These are phyloP conservation scores for Phytophthora hybrid DNA, from an alignment of 352 stramenopile species.

Conservation along the genomic window DNA sequence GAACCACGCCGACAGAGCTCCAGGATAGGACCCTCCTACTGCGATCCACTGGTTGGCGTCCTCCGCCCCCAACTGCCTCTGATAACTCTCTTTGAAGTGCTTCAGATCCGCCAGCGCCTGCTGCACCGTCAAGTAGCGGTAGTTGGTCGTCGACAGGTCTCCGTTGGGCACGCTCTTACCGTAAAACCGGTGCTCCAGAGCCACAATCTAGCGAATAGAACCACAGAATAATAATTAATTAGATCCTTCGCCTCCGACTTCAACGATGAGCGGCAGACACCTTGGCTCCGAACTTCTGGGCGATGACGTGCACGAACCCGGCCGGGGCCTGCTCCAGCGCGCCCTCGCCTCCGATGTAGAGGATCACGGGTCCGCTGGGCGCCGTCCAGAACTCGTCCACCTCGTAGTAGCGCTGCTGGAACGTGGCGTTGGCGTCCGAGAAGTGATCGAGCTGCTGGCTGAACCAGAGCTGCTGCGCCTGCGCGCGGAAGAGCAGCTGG, in stretches of 20 bases:
- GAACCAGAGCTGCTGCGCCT: slow-evolving; percentile 68
- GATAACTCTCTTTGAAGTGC: slow-evolving; percentile 80
- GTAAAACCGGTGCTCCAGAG: slow-evolving; percentile 91
- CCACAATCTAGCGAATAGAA: slow-evolving; percentile 57
- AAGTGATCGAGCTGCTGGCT: slow-evolving; percentile 79
- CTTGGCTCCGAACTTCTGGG: slow-evolving; percentile 81
- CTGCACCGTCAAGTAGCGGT: slow-evolving; percentile 82
- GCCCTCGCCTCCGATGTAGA: slow-evolving; percentile 89
- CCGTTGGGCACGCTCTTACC: slow-evolving; percentile 84
- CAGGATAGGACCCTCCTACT: slow-evolving; percentile 86
- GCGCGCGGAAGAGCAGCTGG: slow-evolving; percentile 49
- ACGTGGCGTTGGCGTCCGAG: slow-evolving; percentile 45
- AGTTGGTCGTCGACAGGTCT: slow-evolving; percentile 78
- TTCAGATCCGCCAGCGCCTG: slow-evolving; percentile 90
- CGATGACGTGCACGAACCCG: slow-evolving; percentile 79
- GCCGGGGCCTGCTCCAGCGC: slow-evolving; percentile 62
- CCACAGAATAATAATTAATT: too few species aligned
- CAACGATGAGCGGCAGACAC: slow-evolving; percentile 18
- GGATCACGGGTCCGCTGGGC: slow-evolving; percentile 72
- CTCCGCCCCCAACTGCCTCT: slow-evolving; percentile 37
- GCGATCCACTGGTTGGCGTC: slow-evolving; percentile 73
- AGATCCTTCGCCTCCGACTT: too few species aligned
- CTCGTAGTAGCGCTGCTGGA: slow-evolving; percentile 84
- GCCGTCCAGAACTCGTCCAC: slow-evolving; percentile 65
- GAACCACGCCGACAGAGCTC: slow-evolving; percentile 84